Percentiles rank a stretch among this genome's conserved stretches.
Conservation (phyloP, 768 basidiomycete species). For the Termitomyces sp. region DNA sequence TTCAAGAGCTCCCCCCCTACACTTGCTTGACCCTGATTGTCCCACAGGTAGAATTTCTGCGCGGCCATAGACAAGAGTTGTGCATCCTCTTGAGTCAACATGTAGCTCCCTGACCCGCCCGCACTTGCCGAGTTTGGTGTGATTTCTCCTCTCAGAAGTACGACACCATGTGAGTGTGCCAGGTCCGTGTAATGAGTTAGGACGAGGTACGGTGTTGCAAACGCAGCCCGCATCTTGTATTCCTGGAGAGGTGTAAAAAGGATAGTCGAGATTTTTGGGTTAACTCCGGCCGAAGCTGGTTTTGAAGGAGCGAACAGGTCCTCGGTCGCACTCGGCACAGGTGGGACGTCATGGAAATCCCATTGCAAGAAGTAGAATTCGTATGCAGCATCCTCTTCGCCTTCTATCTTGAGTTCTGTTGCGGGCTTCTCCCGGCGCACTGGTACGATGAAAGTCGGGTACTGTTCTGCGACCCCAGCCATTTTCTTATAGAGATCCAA, state of each 20-base stretch:
- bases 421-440: conserved; percentile 49
- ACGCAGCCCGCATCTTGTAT: conserved; percentile 81
- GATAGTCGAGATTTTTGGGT: conserved; percentile 67
- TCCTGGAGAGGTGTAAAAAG: conserved; percentile 93
- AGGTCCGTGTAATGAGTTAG: conserved; percentile 93
- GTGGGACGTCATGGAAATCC: conserved; percentile 76
- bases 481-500: conserved; percentile 70
- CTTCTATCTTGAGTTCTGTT: conserved; percentile 17
- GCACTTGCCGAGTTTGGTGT: conserved; percentile 56
- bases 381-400: conserved; percentile 45
- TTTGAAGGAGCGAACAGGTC: conserved; percentile 43
- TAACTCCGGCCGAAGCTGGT: conserved; percentile 15
- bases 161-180: conserved; percentile 70
- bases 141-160: conserved; percentile 90
- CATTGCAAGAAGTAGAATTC: conserved; percentile 91
- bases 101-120: conserved; percentile 39
- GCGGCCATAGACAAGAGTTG: conserved; percentile 76
- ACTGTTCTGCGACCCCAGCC: conserved; percentile 55
- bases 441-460: conserved; percentile 81
- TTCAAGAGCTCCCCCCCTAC: conserved; percentile 52
- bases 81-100: conserved; percentile 78
- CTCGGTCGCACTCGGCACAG: conserved; percentile 44
- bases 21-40: conserved; percentile 25
- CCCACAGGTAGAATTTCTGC: conserved; percentile 85
- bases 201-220: conserved; percentile 88